phyloP scores from a whole-genome alignment of 495 filamentous ascomycete genomes.

The Aspergillus wentii region DNA sequence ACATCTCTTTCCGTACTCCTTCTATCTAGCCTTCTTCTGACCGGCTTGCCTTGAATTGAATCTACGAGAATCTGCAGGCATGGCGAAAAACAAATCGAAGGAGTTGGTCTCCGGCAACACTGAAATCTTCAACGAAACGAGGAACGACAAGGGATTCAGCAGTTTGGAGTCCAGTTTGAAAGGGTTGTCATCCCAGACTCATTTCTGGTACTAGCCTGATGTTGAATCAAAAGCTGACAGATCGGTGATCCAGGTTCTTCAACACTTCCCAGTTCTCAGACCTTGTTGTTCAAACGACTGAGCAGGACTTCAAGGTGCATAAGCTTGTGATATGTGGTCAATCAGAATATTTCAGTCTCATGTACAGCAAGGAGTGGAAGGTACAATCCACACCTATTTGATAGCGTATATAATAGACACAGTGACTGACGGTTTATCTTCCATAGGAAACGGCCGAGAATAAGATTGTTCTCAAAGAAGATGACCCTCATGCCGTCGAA shows the following conservation, averaged over 20 bases:
- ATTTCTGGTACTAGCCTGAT: too few species aligned
- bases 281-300: slow-evolving; percentile 27
- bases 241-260: slow-evolving; percentile 12
- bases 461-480: slow-evolving; percentile 14
- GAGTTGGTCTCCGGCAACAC: too few species aligned
- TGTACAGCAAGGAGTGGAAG: slow-evolving; percentile 26
- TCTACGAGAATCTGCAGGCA: too few species aligned
- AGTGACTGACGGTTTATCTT: not conserved
- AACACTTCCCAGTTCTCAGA: slow-evolving; percentile 25
- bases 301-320: slow-evolving; percentile 32
- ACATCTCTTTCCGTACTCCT: too few species aligned
- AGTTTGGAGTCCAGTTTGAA: too few species aligned
- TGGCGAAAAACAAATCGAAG: too few species aligned
- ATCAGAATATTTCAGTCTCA: slow-evolving; percentile 31
- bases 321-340: slow-evolving; percentile 29
- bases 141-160: too few species aligned
- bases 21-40: too few species aligned
- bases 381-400: slow-evolving; percentile 13
- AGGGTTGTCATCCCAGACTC: too few species aligned
- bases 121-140: too few species aligned
- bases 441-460: slow-evolving; percentile 17
- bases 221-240: too few species aligned
- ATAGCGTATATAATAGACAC: slow-evolving; percentile 3
- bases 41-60: too few species aligned
- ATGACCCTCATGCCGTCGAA: slow-evolving; percentile 26